Evolutionary conservation across 345 rosid genomes (phyloP), one percentile per base, ranked within the genome.

Genomic region (Luvunga scandens): DNA sequence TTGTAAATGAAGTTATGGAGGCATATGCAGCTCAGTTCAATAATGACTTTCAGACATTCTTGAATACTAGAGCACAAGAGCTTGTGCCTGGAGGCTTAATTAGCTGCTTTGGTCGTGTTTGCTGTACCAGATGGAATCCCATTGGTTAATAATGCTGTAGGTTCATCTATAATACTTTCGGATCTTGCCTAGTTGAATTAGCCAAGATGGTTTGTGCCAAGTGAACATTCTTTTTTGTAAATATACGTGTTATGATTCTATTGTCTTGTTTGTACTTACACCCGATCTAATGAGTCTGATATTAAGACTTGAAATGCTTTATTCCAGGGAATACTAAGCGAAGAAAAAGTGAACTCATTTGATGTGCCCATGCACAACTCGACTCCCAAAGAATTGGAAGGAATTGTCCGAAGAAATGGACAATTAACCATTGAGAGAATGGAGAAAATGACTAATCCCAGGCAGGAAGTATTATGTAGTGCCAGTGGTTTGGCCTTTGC

Each of bases 311-410:
- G 42, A 38, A 38, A 38, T 38, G 42, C 9, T 7, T 79, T 0
- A 1, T 33, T 67, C 7, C 62, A 84, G 84, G 83, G 82, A 28
- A 2, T 55, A 56, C 36, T 62, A 0, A 67, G 45, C 1, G 18
- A 68, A 60, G 79, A 84, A 69, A 81, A 79, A 24, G 69, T 78
- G 19, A 76, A 48, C 21, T 28, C 77, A 0, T 81, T 81, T 77
- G 78, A 33, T 38, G 0, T 80, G 21, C 82, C 88, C 0, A 1
- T 64, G 0, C 72, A 82, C 79, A 31, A 30, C 34, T 66, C 80
- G 4, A 5, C 50, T 2, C 55, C 19, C 24, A 72, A 66, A 18
- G 83, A 85, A 67, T 1, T 82, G 34, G 39, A 75, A 71, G 60
- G 10, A 7, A 16, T 75, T 63, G 30, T 80, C 0, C 33, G 28